phyloP scores from a whole-genome alignment of 345 rosid species.

The Turritis glabra region DNA sequence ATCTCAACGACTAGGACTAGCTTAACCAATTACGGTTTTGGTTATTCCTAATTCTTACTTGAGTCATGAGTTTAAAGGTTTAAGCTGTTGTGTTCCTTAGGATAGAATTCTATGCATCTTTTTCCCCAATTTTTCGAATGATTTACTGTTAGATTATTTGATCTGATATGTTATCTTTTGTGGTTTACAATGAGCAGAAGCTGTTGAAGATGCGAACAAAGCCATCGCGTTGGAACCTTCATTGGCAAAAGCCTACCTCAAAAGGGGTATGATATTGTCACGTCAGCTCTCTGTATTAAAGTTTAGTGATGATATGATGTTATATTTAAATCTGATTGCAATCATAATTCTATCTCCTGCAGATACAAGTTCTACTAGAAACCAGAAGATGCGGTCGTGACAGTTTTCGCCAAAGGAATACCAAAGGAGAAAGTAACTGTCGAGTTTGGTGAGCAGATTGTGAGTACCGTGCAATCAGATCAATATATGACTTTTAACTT shows the following conservation, averaged over 20 bases:
- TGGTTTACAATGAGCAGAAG: slow-evolving; percentile 53
- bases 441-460: slow-evolving; percentile 83
- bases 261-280: slow-evolving; percentile 55
- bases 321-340: background rate
- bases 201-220: slow-evolving; percentile 67
- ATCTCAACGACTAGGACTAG: no score
- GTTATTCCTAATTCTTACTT: background rate
- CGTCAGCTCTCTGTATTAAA: background rate
- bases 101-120: background rate
- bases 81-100: background rate
- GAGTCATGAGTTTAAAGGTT: background rate
- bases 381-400: slow-evolving; percentile 66
- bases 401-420: slow-evolving; percentile 69
- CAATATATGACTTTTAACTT: background rate
- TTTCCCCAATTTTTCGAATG: background rate
- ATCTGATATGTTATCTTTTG: background rate
- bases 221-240: slow-evolving; percentile 72
- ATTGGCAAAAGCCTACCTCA: slow-evolving; percentile 62
- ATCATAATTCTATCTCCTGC: slow-evolving; percentile 7
- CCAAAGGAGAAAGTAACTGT: slow-evolving; percentile 45
- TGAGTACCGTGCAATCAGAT: slow-evolving; percentile 38
- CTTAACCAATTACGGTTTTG: background rate
- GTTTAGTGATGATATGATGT: background rate
- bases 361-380: slow-evolving; percentile 80
- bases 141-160: background rate